Base-by-base conservation (phyloP, 306 rosid genomes). In the Prosopis cineraria region DNA sequence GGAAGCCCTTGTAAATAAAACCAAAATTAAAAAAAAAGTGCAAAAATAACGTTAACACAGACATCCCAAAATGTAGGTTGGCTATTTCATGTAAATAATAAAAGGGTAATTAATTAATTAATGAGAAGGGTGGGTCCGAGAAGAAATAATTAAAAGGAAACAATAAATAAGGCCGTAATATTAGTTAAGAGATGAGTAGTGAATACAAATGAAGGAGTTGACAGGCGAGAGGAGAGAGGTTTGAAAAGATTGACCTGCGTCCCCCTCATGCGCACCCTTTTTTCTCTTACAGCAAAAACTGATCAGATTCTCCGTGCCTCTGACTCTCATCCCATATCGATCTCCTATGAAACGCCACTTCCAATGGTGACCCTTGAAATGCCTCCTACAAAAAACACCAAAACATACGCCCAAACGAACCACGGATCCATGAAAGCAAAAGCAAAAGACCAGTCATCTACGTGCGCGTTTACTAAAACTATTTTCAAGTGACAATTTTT, bases 211-310 rank as follows among this genome's bases (percentile, higher is more conserved):
- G 47, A 68, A 80, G 78, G 84, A 88, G 73, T 81, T 81, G 92
- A 90, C 89, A 81, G 80, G 81, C 83, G 83, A 79, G 66, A 60
- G 56, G 71, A 55, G 25, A 53, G 72, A 52, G 79, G 56, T 82
- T 82, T 85, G 76, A 88, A 86, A 86, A 88, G 87, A 85, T 90
- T 89, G 94, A 88, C 90, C 90, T 87, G 89, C 39, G 82, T 84
- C 85, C 83, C 83, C 76, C 70, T 76, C 88, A 79, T 82, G 86
- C 86, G 76, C 84, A 68, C 81, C 75, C 82, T 69, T 83, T 83
- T 52, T 80, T 40, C 31, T 73, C 71, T 72, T 75, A 64, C 76
- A 82, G 47, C 69, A 82, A 43, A 70, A 71, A 5, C 14, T 48
- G 78, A 85, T 82, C 73, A 80, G 87, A 82, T 82, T 82, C 89